Evolutionary conservation across 306 rosid species (phyloP).

Genomic region (Rosa chinensis): DNA sequence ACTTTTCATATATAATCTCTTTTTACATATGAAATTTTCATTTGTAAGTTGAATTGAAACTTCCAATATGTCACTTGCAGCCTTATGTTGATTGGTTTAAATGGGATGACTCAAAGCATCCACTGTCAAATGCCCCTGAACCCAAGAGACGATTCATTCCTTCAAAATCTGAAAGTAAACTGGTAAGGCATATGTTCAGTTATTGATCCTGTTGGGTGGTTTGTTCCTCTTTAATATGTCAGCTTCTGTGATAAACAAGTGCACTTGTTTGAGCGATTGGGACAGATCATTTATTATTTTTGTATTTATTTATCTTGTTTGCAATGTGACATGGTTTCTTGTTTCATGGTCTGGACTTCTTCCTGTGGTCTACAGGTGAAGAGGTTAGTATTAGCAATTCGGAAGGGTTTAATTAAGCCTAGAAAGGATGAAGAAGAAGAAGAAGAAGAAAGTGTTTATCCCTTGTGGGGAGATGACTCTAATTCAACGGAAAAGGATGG

Average conservation of each 20-base stretch:
- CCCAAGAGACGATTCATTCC: constrained; percentile 96
- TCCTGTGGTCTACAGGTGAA: constrained; percentile 62
- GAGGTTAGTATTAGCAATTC: constrained; percentile 68
- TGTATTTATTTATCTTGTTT: neutral
- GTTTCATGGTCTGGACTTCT: constrained; percentile 23
- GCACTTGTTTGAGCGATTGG: neutral
- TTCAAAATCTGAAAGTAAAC: constrained; percentile 88
- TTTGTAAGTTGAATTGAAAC: constrained; percentile 14
- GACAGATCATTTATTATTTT: neutral
- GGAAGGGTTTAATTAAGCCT: constrained; percentile 67
- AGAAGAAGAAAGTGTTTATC: constrained; percentile 67
- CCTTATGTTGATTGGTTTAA: constrained; percentile 88
- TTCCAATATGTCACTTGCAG: constrained; percentile 40
- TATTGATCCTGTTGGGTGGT: constrained; percentile 5
- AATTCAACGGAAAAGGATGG: constrained; percentile 52
- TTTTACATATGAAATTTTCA: constrained; percentile 1
- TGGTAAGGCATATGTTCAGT: constrained; percentile 39
- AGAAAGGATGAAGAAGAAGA: constrained; percentile 71
- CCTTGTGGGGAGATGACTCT: constrained; percentile 86
- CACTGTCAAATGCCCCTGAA: constrained; percentile 90
- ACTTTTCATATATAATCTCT: neutral
- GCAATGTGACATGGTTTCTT: constrained; percentile 7
- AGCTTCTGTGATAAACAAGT: neutral
- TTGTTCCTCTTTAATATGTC: neutral
- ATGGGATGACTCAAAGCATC: constrained; percentile 84